Percentiles rank a stretch among this genome's conserved stretches.
These are phyloP conservation scores for Aspergillus alliaceus DNA, from an alignment of 2,329 filamentous ascomycete species.

Conservation along the genomic window DNA sequence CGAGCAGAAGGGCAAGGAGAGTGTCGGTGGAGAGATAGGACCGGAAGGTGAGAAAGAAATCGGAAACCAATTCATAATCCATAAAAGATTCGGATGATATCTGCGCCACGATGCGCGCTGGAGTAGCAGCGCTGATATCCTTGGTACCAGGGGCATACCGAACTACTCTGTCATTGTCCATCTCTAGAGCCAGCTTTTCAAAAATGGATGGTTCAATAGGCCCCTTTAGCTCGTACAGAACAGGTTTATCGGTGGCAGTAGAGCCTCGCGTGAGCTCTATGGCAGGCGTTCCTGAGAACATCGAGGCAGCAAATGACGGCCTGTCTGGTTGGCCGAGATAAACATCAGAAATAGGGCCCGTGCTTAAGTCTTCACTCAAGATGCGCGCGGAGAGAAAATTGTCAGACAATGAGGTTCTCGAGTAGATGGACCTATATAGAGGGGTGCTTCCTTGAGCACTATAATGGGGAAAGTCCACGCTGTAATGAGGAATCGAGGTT, in stretches of 20 bases:
- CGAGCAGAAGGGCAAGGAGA: conserved; percentile 79
- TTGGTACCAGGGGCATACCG: conserved; percentile 71
- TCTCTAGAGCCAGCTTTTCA: conserved; percentile 75
- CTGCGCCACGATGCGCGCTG: conserved; percentile 86
- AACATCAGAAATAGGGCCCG: conserved; percentile 23
- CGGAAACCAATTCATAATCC: conserved; percentile 94
- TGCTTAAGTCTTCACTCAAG: conserved; percentile 41
- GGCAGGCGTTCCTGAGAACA: conserved; percentile 36
- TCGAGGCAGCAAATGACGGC: conserved; percentile 37
- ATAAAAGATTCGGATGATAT: conserved; percentile 95
- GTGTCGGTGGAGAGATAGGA: conserved; percentile 77
- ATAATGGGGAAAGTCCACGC: conserved; percentile 78
- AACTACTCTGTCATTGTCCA: conserved; percentile 79
- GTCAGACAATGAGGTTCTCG: conserved; percentile 64
- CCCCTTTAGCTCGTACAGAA: conserved; percentile 55
- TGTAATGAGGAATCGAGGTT: conserved; percentile 79
- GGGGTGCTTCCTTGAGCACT: conserved; percentile 73
- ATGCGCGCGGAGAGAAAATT: conserved; percentile 66
- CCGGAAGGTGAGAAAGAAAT: conserved; percentile 96
- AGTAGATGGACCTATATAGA: conserved; percentile 77
- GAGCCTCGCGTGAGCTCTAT: conserved; percentile 33
- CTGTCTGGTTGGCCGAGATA: conserved; percentile 27
- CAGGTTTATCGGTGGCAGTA: conserved; percentile 39
- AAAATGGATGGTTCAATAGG: conserved; percentile 69
- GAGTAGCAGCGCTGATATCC: conserved; percentile 84